Base-by-base conservation (phyloP, 176 grass and related monocot species). In the Pontederia crassipes region DNA sequence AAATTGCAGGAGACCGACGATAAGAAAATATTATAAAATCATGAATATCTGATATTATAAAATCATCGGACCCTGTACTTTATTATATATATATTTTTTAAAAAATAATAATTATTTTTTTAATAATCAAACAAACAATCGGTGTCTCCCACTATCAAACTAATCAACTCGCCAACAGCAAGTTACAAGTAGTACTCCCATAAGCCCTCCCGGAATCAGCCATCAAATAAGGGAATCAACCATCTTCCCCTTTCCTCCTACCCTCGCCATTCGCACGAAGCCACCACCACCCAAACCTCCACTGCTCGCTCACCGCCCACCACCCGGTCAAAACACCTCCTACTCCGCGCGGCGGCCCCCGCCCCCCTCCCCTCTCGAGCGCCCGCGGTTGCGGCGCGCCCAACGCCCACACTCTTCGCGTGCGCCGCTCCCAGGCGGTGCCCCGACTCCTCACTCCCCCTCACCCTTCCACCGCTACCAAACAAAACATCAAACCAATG, bases 391-490 rank as follows among this genome's bases (percentile, higher is more conserved):
- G 54, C 55, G 70, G 70, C 49, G 47, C 49, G n/a, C 57, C 16
- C 55, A 20, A 49, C 55, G 15, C 40, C n/a, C 45, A 5, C 28
- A 11, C 28, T 29, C 49, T 13, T 26, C 2, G 49, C 17, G 49
- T 11, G 58, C 49, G 71, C 71, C 32, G 59, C 59, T 48, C 49
- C 70, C 48, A 48, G 55, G 14, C 55, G 47, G 69, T 58, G 69
- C 69, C 20, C 57, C 55, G 69, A 82, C 71, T 75, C 20, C 20
- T 24, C 20, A 24, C 20, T 24, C 20, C 20, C 20, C 20, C 20
- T 24, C 20, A 0, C 20, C 20, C 20, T 24, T 24, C 20, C 20
- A 24, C 20, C 80, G 74, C 84, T 69, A 80, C 74, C 85, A 62
- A 78, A 77, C 64, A 79, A 64, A 78, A 64, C 2, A 48, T 52